Evolutionary conservation across 768 basidiomycete genomes (phyloP), one percentile per base, ranked within the genome.

Genomic region (Pseudohyphozyma bogoriensis): DNA sequence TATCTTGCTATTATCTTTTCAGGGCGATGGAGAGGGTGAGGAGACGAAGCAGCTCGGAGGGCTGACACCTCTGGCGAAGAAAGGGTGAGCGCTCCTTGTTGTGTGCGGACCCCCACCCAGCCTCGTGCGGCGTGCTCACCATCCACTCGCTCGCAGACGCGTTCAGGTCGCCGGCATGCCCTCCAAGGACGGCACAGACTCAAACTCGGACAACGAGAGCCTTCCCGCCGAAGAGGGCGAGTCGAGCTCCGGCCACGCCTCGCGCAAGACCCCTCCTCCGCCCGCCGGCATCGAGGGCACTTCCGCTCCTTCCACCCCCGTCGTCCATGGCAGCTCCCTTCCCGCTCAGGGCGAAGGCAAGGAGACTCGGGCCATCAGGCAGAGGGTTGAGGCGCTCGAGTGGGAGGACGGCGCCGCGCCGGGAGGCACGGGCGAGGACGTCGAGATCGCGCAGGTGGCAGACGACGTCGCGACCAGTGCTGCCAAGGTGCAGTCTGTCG

Each of bases 41-140:
- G 60, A 60, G 32, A 6, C 31, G 28, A 55, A 49, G 29, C 51
- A 42, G 3, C 18, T 51, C n/a, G 39, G 52, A 4, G 45, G 60
- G 6, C n/a, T 51, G 31, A 66, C 65, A 1, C 65, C 65, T 1
- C 32, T 58, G 18, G 65, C 65, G n/a, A 66, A 66, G 58, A 60
- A 66, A 35, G 56, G 56, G 62, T 63, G 16, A 20, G 42, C 45
- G 24, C 26, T 37, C 22, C 44, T 29, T 36, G 15, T 26, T 26
- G 33, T 26, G 18, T 18, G 24, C 26, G 16, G 20, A 6, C 24
- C 8, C 26, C 3, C 3, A 16, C 24, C n/a, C n/a, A n/a, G n/a
- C n/a, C n/a, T n/a, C n/a, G n/a, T n/a, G n/a, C n/a, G n/a, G n/a
- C n/a, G n/a, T n/a, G 16, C 22, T n/a, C 8, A 24, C 11, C 32